phyloP scores from a whole-genome alignment of 75 land plant genomes.

The Pinus tabuliformis region DNA sequence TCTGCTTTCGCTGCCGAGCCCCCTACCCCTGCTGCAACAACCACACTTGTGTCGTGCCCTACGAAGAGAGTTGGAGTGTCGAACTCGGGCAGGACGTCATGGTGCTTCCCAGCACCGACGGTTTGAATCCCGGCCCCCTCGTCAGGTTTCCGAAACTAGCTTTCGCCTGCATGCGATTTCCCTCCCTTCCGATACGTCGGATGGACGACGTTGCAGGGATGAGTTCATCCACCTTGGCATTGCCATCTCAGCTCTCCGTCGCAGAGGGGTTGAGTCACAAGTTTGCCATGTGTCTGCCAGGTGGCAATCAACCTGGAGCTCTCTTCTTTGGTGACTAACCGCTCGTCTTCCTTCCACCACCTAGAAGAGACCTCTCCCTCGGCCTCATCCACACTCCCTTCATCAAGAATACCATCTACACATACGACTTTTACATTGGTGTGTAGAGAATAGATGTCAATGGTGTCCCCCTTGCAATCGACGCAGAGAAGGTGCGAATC shows the following conservation, averaged over 20 bases:
- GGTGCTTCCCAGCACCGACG: conserved; percentile 16
- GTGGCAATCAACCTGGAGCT: conserved; percentile 7
- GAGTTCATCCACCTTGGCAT: conserved; percentile 24
- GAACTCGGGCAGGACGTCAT: conserved; percentile 22
- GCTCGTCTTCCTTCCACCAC: conserved; percentile 19
- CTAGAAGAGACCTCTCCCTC: conserved; percentile 16
- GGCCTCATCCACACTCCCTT: conserved; percentile 37
- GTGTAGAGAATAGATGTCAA: no score
- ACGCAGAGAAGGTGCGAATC: no score
- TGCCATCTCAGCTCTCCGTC: conserved; percentile 41
- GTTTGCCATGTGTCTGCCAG: conserved; percentile 48
- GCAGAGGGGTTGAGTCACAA: conserved; percentile 12
- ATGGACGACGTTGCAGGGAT: conserved; percentile 39
- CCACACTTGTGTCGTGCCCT: conserved; percentile 22
- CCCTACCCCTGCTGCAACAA: conserved; percentile 21
- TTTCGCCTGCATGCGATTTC: conserved; percentile 21
- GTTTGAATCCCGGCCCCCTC: conserved; percentile 1
- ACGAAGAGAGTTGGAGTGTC: background rate
- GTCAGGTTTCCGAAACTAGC: conserved; percentile 18
- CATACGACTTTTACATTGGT: no score
- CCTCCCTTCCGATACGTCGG: background rate
- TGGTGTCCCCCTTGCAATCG: no score
- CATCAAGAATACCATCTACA: conserved; percentile 15
- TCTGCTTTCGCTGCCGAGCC: conserved; percentile 2
- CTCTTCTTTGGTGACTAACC: conserved; percentile 41